Evolutionary conservation across 1,284 basidiomycete species (phyloP), one percentile per base, ranked within the genome.

Genomic region (Meira nashicola): DNA sequence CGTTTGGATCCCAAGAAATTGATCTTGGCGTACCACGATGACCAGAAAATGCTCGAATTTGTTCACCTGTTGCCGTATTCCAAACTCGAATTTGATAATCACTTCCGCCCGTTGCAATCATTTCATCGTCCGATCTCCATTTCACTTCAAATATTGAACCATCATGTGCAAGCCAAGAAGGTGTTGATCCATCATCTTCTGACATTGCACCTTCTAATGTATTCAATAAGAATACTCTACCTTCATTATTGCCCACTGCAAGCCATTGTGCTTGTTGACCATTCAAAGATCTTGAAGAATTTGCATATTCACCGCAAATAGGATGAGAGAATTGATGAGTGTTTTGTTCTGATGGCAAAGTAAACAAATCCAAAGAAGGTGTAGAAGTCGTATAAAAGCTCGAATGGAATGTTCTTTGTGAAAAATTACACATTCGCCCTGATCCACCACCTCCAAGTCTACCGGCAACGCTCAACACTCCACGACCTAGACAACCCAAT

Each of bases 201-300:
- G 60, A 55, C 4, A 61, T 47, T 3, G 21, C 19, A 40, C 67
- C 64, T 21, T 65, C 63, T 25, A 63, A 51, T 11, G 73, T 77
- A 53, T 77, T 64, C 56, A 76, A 52, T 3, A 77, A 64, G 4
- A 66, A 64, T 47, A 77, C 61, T 14, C 69, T 64, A 6, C 76
- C 74, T 47, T 75, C 71, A 59, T 76, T 74, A 56, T 73, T 70
- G 33, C 76, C 76, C 0, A 74, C 69, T 1, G 76, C 76, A 1
- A 77, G 68, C 64, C 71, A 75, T 54, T 71, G 72, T 15, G 71
- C 60, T 1, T 60, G 55, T 1, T 63, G 66, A 46, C 62, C 57
- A 23, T 55, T 63, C 63, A 8, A 65, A 57, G 47, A 64, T 57
- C 21, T 67, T 63, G 55, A 37, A 4, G 55, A 67, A 33, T 75